Percentiles rank a stretch among this genome's conserved stretches.
phyloP scores from a whole-genome alignment of 129 eudicot genomes.

The Escallonia rubra region DNA sequence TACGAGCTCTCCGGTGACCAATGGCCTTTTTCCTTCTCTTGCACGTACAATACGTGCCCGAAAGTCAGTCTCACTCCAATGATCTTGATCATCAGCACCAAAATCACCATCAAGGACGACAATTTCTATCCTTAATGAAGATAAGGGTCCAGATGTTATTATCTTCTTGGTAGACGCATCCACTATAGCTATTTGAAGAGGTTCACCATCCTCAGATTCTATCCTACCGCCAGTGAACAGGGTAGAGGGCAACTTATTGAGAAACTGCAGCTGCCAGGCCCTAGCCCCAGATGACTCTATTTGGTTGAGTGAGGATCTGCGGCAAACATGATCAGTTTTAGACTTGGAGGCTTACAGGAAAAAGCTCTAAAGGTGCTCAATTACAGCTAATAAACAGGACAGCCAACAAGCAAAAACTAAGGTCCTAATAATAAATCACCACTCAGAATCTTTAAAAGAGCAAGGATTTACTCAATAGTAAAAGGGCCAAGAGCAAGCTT shows the following conservation, averaged over 20 bases:
- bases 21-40: slow-evolving; percentile 85
- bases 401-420: background rate
- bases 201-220: slow-evolving; percentile 34
- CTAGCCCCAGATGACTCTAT: slow-evolving; percentile 39
- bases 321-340: slow-evolving; percentile 2
- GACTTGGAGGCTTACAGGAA: background rate
- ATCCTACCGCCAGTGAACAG: slow-evolving; percentile 58
- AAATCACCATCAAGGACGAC: slow-evolving; percentile 78
- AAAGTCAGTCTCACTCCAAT: slow-evolving; percentile 66
- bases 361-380: background rate
- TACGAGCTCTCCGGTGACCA: slow-evolving; percentile 55
- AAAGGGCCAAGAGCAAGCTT: too few relatives aligned
- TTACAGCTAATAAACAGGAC: background rate
- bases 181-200: slow-evolving; percentile 41
- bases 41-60: slow-evolving; percentile 34
- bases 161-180: slow-evolving; percentile 41
- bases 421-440: background rate
- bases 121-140: slow-evolving; percentile 50
- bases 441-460: background rate
- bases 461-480: too few relatives aligned
- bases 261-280: slow-evolving; percentile 53
- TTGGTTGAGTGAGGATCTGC: slow-evolving; percentile 36
- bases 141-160: slow-evolving; percentile 48
- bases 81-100: slow-evolving; percentile 45
- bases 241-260: slow-evolving; percentile 39